Evolutionary conservation across 208 protist genomes (phyloP), one percentile per base, ranked within the genome.

Genomic region (Trypanosoma rangeli): DNA sequence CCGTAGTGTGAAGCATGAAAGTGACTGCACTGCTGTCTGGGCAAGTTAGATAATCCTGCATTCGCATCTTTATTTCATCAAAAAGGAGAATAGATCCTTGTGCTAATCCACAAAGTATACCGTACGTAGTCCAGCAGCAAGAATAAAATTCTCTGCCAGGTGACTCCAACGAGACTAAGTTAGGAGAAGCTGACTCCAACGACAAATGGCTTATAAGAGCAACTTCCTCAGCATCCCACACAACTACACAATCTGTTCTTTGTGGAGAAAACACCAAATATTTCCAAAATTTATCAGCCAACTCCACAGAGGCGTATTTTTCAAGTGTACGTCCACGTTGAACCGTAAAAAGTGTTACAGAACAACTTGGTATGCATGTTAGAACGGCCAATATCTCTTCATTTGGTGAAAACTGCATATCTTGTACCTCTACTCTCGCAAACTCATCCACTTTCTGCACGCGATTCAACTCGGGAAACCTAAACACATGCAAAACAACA

Each of bases 401-500:
- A 46, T 74, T 74, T 22, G 74, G 65, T 3, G 83, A 87, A 63
- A 92, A 96, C 1, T 56, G 56, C 57, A 93, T 70, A 26, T 83
- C 61, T 20, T 78, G 35, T 5, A 92, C 77, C 39, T 77, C 55
- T 18, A 87, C 81, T 22, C 49, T 70, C 0, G 86, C 78, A 52
- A 89, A 65, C 22, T 90, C 71, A 3, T 79, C 72, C 5, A 89
- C 50, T n/a, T 71, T 62, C 10, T 86, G 68, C 31, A 92, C 22
- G 10, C 72, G 48, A 55, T 76, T 70, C 50, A 70, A 72, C 7
- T 77, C 71, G 24, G 79, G 69, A 10, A 58, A 70, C n/a, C 79
- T 73, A 78, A 86, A 93, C 46, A 93, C 81, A 50, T 82, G 76
- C 8, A 96, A 55, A 4, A 70, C 55, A 18, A 92, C 80, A 16